These are phyloP conservation scores for Camellia granthamiana DNA, from an alignment of 148 eudicot genomes.

Conservation along the genomic window DNA sequence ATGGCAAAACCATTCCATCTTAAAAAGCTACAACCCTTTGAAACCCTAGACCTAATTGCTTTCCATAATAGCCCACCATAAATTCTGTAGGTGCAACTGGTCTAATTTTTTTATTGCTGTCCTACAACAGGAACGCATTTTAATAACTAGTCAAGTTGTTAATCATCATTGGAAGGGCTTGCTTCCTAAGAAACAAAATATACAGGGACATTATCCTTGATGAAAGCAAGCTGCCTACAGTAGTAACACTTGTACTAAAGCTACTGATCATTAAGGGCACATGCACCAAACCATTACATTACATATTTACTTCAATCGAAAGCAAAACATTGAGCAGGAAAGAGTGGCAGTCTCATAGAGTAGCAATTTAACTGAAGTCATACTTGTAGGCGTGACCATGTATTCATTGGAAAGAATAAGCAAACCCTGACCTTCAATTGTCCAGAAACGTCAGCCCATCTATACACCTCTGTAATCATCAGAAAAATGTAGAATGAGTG, in stretches of 20 bases:
- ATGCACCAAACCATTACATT: neutral
- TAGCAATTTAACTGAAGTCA: constrained; percentile 14
- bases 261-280: neutral
- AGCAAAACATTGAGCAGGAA: neutral
- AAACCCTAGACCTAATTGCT: neutral
- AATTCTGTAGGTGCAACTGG: neutral
- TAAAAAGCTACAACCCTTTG: neutral
- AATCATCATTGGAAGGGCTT: neutral
- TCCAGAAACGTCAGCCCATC: constrained; percentile 73
- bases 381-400: constrained; percentile 85
- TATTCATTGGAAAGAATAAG: constrained; percentile 80
- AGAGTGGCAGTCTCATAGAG: neutral
- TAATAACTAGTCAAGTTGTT: neutral
- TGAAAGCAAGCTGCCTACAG: neutral
- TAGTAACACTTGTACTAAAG: neutral
- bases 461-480: constrained; percentile 73
- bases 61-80: neutral
- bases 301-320: neutral
- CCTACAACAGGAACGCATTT: neutral
- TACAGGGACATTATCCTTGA: neutral
- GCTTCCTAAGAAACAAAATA: neutral
- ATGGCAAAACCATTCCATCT: no score
- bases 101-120: neutral
- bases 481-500: constrained; percentile 8
- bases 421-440: constrained; percentile 80